These are phyloP conservation scores for Lagerstroemia speciosa DNA, from an alignment of 345 rosid genomes.

Conservation along the genomic window DNA sequence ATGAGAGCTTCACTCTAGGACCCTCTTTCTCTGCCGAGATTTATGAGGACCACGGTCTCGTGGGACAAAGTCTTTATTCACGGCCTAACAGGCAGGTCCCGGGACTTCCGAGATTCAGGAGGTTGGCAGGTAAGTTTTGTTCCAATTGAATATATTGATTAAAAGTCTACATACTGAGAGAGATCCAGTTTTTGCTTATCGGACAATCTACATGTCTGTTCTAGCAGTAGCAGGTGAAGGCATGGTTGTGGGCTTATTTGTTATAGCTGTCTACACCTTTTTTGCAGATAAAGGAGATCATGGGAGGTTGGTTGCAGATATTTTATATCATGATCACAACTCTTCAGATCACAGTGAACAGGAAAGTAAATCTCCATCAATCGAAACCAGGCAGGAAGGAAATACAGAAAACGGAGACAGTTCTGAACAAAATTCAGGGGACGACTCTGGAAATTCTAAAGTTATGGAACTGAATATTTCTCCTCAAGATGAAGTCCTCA, in stretches of 20 bases:
- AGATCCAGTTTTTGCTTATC: too few relatives aligned
- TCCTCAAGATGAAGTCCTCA: conserved; percentile 16
- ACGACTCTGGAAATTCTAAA: not conserved
- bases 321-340: conserved; percentile 10
- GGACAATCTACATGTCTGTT: too few relatives aligned
- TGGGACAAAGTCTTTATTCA: conserved; percentile 2
- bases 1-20: conserved; percentile 56
- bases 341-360: conserved; percentile 15
- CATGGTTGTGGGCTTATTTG: conserved; percentile 3
- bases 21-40: conserved; percentile 24
- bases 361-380: conserved; percentile 16
- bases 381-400: not conserved
- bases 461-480: not conserved
- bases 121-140: not conserved
- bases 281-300: conserved; percentile 31
- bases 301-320: conserved; percentile 21
- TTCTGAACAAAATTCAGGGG: not conserved
- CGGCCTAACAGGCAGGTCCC: conserved; percentile 6
- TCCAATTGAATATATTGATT: not conserved
- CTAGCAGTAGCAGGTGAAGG: not conserved
- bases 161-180: too few relatives aligned
- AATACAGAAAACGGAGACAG: not conserved
- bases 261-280: not conserved
- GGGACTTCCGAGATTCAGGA: not conserved
- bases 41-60: conserved; percentile 19